Evolutionary conservation across 2,329 filamentous ascomycete genomes (phyloP), one percentile per base, ranked within the genome.

Genomic region (Helotiales sp.): DNA sequence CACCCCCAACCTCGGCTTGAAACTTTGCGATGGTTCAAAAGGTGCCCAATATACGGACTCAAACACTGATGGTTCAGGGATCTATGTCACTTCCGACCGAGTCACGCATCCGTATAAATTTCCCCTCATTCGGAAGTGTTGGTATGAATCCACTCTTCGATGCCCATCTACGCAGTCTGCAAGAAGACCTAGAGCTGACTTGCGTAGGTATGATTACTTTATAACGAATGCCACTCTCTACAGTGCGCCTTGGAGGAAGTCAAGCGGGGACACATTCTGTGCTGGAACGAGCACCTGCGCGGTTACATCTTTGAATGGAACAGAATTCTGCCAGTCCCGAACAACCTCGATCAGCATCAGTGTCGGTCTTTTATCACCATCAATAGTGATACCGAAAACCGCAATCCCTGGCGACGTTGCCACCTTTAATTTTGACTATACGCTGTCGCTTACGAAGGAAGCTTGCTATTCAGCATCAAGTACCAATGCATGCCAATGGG

Each of bases 51-150:
- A 52, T 17, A 17, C 15, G 4, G 48, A 31, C 33, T 27, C 48
- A 52, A 38, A 52, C 33, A 52, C 33, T n/a, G 48, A 52, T 10
- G 48, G 48, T 6, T 52, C 48, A 24, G 48, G 48, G 33, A 40
- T 24, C 22, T 38, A 52, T 24, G 25, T 52, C 17, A 36, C 30
- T 9, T 52, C 46, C 2, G 33, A 52, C 17, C 9, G 36, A 12
- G 36, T 40, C 17, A 36, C 29, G 9, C 24, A 36, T 40, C n/a
- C 30, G 8, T 34, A 40, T n/a, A 27, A 38, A 19, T 33, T 24
- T 19, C 27, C 22, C 27, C 17, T 24, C 7, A 36, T 52, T 12
- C 9, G 19, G 13, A 34, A 52, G n/a, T 36, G 31, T 17, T 36
- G 31, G 31, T 52, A 52, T 2, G 17, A 17, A n/a, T n/a, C n/a